Base-by-base conservation (phyloP, 2,329 filamentous ascomycete species). In the Paracamarosporium sp. region DNA sequence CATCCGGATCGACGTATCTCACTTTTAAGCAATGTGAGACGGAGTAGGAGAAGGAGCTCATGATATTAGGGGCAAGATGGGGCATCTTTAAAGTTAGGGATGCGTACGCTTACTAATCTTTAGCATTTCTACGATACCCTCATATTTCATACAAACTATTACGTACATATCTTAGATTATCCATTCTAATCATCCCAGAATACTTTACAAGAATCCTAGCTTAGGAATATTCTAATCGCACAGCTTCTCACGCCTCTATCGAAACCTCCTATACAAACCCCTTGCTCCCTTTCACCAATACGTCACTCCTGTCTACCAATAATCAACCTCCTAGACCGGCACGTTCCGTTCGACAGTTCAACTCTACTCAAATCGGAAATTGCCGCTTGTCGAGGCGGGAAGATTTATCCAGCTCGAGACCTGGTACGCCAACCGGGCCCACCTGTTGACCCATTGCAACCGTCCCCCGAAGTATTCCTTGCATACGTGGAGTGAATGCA, bases 1-100 rank as follows among this genome's bases (percentile, higher is more conserved):
- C 62, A 71, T 41, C 68, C 68, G 8, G 55, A 53, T 31, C 50
- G 50, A 40, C 53, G 44, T 8, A 35, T 60, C n/a, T 17, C 36
- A 13, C 40, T 60, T 22, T 38, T 57, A 11, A 46, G 40, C 20
- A 45, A 55, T 13, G 24, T 35, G 2, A 44, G 53, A 41, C 22
- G 52, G 27, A 55, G 24, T 11, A 46, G 43, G 24, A 46, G 63
- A 36, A 63, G 57, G 31, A 35, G 17, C 9, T 40, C 48, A 47
- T 60, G 24, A 46, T 8, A 8, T 20, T 35, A 4, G n/a, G 30
- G 25, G 44, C 25, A 30, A 40, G 48, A 27, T 22, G 5, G 38
- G 40, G 44, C n/a, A 57, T 53, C 30, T 48, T 47, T 61, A 56
- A 65, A 22, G 35, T 51, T 64, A 36, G 56, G 58, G 64, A 31